These are phyloP conservation scores for Hyphodiscus sp. DNA, from an alignment of 2,329 filamentous ascomycete genomes.

Conservation along the genomic window DNA sequence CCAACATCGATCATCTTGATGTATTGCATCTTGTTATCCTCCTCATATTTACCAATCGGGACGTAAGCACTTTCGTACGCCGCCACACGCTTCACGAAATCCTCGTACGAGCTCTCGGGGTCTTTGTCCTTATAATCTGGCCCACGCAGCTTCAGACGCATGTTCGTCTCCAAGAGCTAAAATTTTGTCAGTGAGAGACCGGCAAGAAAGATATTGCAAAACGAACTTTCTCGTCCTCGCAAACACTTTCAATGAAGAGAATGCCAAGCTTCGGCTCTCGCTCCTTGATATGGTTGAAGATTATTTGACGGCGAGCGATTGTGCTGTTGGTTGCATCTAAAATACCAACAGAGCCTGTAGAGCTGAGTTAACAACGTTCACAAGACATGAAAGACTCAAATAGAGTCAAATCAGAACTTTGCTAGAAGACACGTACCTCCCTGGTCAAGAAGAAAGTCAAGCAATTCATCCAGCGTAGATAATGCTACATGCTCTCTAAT, in stretches of 20 bases:
- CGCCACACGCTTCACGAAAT: conserved; percentile 88
- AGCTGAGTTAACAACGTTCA: not conserved
- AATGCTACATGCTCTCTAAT: conserved; percentile 88
- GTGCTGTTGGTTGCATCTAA: conserved; percentile 98
- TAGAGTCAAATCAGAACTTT: not conserved
- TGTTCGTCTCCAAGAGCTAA: conserved; percentile 82
- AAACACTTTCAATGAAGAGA: conserved; percentile 92
- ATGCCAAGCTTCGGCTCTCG: conserved; percentile 85
- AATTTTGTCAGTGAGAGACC: conserved; percentile 7
- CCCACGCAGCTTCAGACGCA: conserved; percentile 91
- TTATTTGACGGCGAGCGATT: conserved; percentile 70
- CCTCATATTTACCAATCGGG: conserved; percentile 84
- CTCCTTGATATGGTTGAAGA: conserved; percentile 76
- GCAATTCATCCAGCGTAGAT: conserved; percentile 83
- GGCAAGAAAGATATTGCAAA: not conserved
- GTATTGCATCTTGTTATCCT: conserved; percentile 84
- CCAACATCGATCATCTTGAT: conserved; percentile 97
- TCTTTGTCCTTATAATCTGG: conserved; percentile 96
- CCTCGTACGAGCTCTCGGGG: conserved; percentile 71
- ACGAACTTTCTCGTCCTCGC: conserved; percentile 64
- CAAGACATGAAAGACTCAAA: not conserved
- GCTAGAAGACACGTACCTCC: conserved; percentile 33
- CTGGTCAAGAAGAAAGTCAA: conserved; percentile 78
- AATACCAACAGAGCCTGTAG: conserved; percentile 78
- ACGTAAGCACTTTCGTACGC: conserved; percentile 95